Evolutionary conservation across 2,329 filamentous ascomycete species (phyloP), one percentile per base, ranked within the genome.

Genomic region (Penicillium sp.): DNA sequence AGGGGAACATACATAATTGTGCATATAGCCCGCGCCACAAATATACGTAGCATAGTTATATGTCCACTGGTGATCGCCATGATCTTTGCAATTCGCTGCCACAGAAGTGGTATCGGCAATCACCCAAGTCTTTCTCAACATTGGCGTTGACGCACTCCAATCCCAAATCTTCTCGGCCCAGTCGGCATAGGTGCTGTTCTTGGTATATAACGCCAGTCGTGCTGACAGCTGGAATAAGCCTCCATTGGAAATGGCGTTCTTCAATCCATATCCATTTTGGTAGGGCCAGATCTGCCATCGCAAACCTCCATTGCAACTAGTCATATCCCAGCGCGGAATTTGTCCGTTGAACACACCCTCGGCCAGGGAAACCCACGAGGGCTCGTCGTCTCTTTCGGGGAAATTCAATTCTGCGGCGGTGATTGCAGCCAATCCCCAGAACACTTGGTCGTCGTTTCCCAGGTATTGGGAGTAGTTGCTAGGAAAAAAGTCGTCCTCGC

Each of bases 241-340:
- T 39, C 88, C 89, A 71, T 92, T 93, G 59, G 85, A 86, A 62
- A 92, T 84, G 18, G 85, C 82, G 75, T 92, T 92, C 73, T 91
- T 93, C 81, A 94, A 93, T 67, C 84, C 80, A 69, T 90, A 86
- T 3, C 90, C 90, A 58, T 85, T 85, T 69, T 94, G 93, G 61
- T 81, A 82, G 1, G 81, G 75, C 70, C 87, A 92, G 61, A 95
- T 91, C 75, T 95, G 90, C 88, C 89, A 92, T 52, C 83, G 79
- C 45, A 93, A 75, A 4, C 89, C 89, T 55, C 89, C 89, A 36
- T 77, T 78, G 66, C 90, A 93, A 36, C 71, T 0, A 77, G 74
- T 1, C 75, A 47, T 79, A 69, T 91, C 85, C 89, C 89, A 93
- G 29, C 89, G 83, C 31, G 72, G 70, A 7, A 79, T 80, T 65